Evolutionary conservation across 2,329 filamentous ascomycete genomes (phyloP), one percentile per base, ranked within the genome.

Genomic region (Zalaria obscura): DNA sequence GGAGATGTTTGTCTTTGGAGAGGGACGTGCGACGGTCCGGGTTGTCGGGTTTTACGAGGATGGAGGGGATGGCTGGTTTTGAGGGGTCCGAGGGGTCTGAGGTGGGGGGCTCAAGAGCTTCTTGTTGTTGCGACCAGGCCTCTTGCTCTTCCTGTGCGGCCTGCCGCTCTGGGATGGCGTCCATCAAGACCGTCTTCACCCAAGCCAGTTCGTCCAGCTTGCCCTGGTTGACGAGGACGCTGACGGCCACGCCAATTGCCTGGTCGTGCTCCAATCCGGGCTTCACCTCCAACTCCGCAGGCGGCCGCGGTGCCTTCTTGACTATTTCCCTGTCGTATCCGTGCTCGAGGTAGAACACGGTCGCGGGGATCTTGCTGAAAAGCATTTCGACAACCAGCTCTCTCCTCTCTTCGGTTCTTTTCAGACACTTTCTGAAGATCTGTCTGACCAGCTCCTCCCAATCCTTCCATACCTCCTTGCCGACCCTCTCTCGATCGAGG

Each of bases 401-500:
- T 0, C 87, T 87, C 35, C 87, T 75, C 50, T 94, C 78, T 46
- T 91, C 75, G 5, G 96, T 72, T 62, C 91, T 93, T 55, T 83
- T 87, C 41, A 85, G 72, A 48, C 89, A 81, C 54, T 80, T 81
- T 50, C 80, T 78, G 48, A 95, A 73, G 33, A 96, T 72, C 53
- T 95, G 88, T 58, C 80, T 82, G 4, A 85, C 75, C 31, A 98
- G 70, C 52, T 93, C 85, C 54, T 93, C 82, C 86, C 89, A 96
- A 52, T 98, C 91, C 52, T 78, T 83, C 63, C 75, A 93, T 45
- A 75, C 71, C n/a, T 52, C 50, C 5, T 40, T n/a, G 71, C 59
- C 8, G n/a, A 32, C 29, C 3, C 73, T 75, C 11, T 70, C 70
- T 29, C 71, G 72, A 54, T 88, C 78, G 28, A 96, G 64, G 1